phyloP scores from a whole-genome alignment of 164 flowering plant species.

The Warburgia ugandensis region DNA sequence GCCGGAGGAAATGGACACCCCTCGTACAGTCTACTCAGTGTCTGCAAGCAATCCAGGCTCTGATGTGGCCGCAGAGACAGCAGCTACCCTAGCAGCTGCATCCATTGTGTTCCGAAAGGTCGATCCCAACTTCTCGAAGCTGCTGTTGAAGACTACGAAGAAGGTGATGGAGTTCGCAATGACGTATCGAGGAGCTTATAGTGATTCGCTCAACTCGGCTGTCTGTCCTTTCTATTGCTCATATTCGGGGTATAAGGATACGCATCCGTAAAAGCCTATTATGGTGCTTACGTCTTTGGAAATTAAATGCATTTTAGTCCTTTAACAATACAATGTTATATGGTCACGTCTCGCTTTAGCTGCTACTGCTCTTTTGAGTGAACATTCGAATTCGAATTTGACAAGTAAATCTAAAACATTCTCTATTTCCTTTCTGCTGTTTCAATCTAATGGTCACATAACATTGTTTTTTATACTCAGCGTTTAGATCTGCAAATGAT shows the following conservation, averaged over 20 bases:
- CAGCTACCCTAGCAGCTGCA: slow-evolving; percentile 85
- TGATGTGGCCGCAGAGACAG: slow-evolving; percentile 83
- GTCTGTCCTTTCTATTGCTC: slow-evolving; percentile 95
- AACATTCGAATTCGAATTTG: no score
- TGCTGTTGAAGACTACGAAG: slow-evolving; percentile 48
- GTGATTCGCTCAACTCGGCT: slow-evolving; percentile 59
- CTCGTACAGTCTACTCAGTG: slow-evolving; percentile 50
- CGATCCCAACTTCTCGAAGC: slow-evolving; percentile 44
- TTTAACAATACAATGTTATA: no score
- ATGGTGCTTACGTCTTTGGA: no score
- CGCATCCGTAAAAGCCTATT: no score
- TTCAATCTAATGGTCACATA: no score
- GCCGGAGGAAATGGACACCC: slow-evolving; percentile 86
- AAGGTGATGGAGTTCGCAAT: slow-evolving; percentile 59
- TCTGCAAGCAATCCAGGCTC: slow-evolving; percentile 64
- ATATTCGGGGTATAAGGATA: slow-evolving; percentile 83
- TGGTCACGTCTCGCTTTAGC: no score
- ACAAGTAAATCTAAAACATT: no score
- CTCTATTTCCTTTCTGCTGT: no score
- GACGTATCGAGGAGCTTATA: slow-evolving; percentile 59
- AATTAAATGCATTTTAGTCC: no score
- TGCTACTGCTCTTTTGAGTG: no score
- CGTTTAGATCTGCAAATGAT: no score
- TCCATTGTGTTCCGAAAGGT: slow-evolving; percentile 55
- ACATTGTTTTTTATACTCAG: no score